These are phyloP conservation scores for Cystobasidium ongulense DNA, from an alignment of 768 basidiomycete genomes.

Conservation along the genomic window DNA sequence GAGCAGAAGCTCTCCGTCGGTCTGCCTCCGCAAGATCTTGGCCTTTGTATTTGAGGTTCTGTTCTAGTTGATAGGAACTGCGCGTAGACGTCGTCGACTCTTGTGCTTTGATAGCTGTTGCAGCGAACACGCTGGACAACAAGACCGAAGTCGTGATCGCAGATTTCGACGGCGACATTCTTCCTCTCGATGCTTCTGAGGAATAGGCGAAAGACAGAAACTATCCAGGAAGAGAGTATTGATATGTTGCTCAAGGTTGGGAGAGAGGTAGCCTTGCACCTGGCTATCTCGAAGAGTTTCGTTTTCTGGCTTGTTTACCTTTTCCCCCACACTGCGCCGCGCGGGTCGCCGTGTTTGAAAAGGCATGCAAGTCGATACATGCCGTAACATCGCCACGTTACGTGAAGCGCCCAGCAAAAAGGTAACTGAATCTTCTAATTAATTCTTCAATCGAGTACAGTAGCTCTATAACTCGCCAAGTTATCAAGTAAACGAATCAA, in stretches of 20 bases:
- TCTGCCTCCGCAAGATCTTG: slow-evolving; percentile 2
- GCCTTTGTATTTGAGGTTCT: slow-evolving; percentile 2
- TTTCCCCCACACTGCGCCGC: no score
- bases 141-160: background rate
- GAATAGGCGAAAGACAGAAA: background rate
- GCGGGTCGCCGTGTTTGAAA: no score
- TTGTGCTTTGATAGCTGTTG: background rate
- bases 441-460: no score
- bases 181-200: background rate
- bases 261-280: no score
- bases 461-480: no score
- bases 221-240: background rate
- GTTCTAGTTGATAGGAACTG: background rate
- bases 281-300: no score
- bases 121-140: background rate
- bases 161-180: background rate
- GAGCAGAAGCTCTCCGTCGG: background rate
- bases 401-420: no score
- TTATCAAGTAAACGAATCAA: no score
- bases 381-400: no score
- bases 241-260: background rate
- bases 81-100: background rate
- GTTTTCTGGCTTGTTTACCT: no score
- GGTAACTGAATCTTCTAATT: no score
- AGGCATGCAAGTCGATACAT: no score